Base-by-base conservation (phyloP, 2,329 filamentous ascomycete genomes). In the Trichophyton verrucosum region DNA sequence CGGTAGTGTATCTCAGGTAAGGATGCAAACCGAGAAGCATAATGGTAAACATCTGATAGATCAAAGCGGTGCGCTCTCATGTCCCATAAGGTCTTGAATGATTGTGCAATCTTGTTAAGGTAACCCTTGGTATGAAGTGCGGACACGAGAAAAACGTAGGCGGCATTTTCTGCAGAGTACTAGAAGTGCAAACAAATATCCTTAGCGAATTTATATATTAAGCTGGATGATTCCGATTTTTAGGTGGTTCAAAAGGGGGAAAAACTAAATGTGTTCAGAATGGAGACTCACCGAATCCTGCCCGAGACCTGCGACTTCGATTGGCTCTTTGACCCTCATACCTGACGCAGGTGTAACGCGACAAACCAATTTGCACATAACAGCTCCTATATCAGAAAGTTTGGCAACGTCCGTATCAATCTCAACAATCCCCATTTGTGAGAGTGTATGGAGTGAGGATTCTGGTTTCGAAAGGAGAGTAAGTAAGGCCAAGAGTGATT, bases 21-120 rank as follows among this genome's bases (percentile, higher is more conserved):
- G 1, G 65, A 60, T 42, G 72, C 73, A 62, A 71, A 75, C 30
- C 70, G 66, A 1, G 75, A 75, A 40, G 74, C 74, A 65, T 76
- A 77, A 61, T 76, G 74, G 66, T 75, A 77, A 20, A 78, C 69
- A 63, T 74, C 71, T 47, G 66, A 63, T 49, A 57, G 40, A 27
- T 36, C 22, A 36, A 36, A 36, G 8, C 17, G 58, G 13, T 36
- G 33, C 3, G n/a, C 44, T 42, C 36, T n/a, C 17, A 11, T 40
- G 20, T 42, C 40, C 40, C 33, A 36, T 22, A n/a, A 17, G n/a
- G 22, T 2, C 22, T 57, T 57, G n/a, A 42, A 7, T 1, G 36
- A 8, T 27, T 40, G 9, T 5, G 7, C 36, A n/a, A 57, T 13
- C 15, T 15, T n/a, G 9, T 27, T 11, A 17, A 57, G 33, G 4